Conservation (phyloP, 2,329 filamentous ascomycete genomes). For the Calonectria montana region DNA sequence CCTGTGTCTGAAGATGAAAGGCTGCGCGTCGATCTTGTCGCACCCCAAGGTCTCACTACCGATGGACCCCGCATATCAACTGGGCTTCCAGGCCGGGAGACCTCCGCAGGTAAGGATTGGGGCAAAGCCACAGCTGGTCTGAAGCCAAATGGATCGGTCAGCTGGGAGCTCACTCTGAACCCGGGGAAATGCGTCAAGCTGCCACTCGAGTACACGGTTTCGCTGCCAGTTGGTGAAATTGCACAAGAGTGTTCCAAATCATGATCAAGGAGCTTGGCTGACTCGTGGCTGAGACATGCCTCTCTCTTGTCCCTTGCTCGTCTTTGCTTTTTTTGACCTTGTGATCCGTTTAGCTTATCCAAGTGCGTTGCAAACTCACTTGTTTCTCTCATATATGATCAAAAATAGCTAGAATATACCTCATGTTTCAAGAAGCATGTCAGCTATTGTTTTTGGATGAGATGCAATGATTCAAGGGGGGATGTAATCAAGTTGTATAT, state of each 20-base stretch:
- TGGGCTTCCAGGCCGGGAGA: constrained; percentile 47
- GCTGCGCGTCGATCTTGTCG: constrained; percentile 61
- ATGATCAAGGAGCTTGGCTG: not conserved
- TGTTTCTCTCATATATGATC: not conserved
- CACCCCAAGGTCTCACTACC: constrained; percentile 59
- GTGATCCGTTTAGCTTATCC: not conserved
- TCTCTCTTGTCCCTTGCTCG: not conserved
- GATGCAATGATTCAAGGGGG: not conserved
- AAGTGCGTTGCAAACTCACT: not conserved
- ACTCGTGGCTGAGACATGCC: not conserved
- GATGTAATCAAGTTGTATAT: not conserved
- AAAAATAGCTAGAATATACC: not conserved
- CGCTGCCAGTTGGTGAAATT: constrained; percentile 62
- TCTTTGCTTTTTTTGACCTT: not conserved
- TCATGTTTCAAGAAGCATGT: not conserved
- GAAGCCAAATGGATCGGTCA: constrained; percentile 67
- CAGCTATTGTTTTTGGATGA: not conserved
- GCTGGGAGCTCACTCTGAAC: constrained; percentile 69
- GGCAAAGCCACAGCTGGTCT: constrained; percentile 65
- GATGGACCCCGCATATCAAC: constrained; percentile 52
- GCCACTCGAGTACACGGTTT: constrained; percentile 70
- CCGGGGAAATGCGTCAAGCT: constrained; percentile 68
- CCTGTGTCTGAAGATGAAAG: constrained; percentile 72
- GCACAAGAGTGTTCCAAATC: constrained; percentile 33
- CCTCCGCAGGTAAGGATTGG: constrained; percentile 55